Evolutionary conservation across 169 alveolate genomes (phyloP), one percentile per base, ranked within the genome.

Genomic region (Babesia caballi): DNA sequence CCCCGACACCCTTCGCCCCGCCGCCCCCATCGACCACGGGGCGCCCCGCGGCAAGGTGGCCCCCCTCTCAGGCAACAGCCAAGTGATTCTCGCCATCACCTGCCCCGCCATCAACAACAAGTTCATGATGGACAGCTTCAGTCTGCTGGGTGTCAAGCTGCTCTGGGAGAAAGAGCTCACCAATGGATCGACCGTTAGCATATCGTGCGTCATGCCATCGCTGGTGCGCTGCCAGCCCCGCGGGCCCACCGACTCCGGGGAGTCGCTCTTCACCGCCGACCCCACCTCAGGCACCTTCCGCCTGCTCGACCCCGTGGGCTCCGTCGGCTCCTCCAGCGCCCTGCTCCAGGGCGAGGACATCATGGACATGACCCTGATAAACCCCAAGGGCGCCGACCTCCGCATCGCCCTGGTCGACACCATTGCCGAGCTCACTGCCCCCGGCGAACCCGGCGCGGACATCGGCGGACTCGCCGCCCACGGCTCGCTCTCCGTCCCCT

Each of bases 21-120:
- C 60, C 9, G 8, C 35, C 7, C 40, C 1, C 11, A n/a, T n/a
- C n/a, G n/a, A n/a, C n/a, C n/a, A n/a, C n/a, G n/a, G n/a, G n/a
- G n/a, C n/a, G n/a, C n/a, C n/a, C n/a, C n/a, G n/a, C n/a, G 23
- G 38, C 1, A 32, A 59, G 19, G 25, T n/a, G n/a, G 53, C 25
- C 42, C 2, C 33, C 27, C 58, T 63, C 17, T 6, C 6, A 2
- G 73, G 73, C 38, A 17, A 63, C 19, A 14, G 60, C 42, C 12
- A 53, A 3, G 73, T 63, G 33, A 17, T 63, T 4, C 41, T 63
- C 47, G 73, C 73, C 11, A 63, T 63, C 23, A 63, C 73, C 7
- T 63, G 58, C 61, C 73, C 73, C 3, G 47, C 73, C 3, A 47
- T 63, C 28, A 63, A 63, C 73, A 63, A 63, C 73, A 32, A 63